These are phyloP conservation scores for Tetrahymena elliotti DNA, from an alignment of 73 alveolate species.

Conservation along the genomic window DNA sequence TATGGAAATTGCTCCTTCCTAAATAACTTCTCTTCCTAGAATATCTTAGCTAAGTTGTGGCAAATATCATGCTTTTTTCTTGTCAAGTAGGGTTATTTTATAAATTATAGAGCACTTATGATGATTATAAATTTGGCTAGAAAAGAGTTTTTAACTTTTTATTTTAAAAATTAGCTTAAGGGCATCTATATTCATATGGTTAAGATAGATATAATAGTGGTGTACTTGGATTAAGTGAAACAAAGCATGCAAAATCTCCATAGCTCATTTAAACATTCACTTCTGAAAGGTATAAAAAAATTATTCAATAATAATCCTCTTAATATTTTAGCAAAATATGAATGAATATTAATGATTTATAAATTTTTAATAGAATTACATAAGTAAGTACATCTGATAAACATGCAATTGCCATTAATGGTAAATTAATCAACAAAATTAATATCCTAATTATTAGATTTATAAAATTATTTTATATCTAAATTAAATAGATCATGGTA, in stretches of 20 bases:
- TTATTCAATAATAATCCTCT: neutral
- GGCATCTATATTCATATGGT: neutral
- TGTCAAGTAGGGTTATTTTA: neutral
- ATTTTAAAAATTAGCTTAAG: neutral
- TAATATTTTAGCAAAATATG: neutral
- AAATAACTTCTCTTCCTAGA: neutral
- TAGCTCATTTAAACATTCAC: neutral
- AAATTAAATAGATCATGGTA: neutral
- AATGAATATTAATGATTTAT: neutral
- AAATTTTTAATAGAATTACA: neutral
- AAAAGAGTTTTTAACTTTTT: neutral
- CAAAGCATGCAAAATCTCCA: neutral
- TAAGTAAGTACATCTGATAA: neutral
- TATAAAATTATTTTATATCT: neutral
- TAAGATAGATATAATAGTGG: neutral
- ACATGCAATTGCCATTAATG: neutral
- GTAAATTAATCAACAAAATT: neutral
- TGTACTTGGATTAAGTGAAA: neutral
- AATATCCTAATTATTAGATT: neutral
- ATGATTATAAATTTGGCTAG: neutral
- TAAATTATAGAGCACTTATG: neutral
- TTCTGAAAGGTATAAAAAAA: neutral
- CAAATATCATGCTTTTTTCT: neutral
- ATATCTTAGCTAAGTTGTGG: neutral
- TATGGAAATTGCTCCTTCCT: neutral